These are phyloP conservation scores for Candida peoriensis DNA, from an alignment of 805 yeast genomes.

Conservation along the genomic window DNA sequence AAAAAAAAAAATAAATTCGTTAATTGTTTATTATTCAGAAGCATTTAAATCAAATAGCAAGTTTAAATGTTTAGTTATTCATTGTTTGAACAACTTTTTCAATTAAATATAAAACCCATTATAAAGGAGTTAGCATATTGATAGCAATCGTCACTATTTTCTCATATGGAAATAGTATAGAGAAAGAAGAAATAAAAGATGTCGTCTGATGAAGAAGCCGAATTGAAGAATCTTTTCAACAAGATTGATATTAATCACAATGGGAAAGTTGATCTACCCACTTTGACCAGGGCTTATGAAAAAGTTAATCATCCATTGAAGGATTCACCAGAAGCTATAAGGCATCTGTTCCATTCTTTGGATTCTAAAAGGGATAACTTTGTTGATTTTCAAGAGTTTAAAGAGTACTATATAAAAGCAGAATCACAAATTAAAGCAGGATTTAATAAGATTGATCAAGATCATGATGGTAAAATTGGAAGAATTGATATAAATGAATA, in stretches of 20 bases:
- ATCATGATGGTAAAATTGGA: constrained; percentile 67
- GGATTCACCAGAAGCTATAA: constrained; percentile 53
- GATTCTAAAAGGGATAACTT: constrained; percentile 52
- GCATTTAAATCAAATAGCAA: too few relatives aligned
- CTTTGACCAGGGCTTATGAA: constrained; percentile 35
- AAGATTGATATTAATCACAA: constrained; percentile 36
- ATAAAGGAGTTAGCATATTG: too few relatives aligned
- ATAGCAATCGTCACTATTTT: too few relatives aligned
- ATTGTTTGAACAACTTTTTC: too few relatives aligned
- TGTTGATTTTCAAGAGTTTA: constrained; percentile 63
- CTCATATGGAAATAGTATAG: too few relatives aligned
- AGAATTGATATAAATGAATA: constrained; percentile 64
- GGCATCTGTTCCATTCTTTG: constrained; percentile 51
- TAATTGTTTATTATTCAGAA: too few relatives aligned
- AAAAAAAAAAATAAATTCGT: too few relatives aligned
- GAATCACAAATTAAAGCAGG: constrained; percentile 69
- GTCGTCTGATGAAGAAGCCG: constrained; percentile 6
- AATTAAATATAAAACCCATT: too few relatives aligned
- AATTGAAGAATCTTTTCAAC: constrained; percentile 30
- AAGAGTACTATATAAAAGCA: constrained; percentile 56
- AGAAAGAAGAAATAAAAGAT: too few relatives aligned
- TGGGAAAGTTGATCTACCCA: constrained; percentile 33
- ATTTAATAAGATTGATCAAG: constrained; percentile 61
- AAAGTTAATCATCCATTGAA: constrained; percentile 57
- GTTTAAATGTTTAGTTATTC: too few relatives aligned